These are phyloP conservation scores for Anacardium occidentale DNA, from an alignment of 345 rosid species.

Conservation along the genomic window DNA sequence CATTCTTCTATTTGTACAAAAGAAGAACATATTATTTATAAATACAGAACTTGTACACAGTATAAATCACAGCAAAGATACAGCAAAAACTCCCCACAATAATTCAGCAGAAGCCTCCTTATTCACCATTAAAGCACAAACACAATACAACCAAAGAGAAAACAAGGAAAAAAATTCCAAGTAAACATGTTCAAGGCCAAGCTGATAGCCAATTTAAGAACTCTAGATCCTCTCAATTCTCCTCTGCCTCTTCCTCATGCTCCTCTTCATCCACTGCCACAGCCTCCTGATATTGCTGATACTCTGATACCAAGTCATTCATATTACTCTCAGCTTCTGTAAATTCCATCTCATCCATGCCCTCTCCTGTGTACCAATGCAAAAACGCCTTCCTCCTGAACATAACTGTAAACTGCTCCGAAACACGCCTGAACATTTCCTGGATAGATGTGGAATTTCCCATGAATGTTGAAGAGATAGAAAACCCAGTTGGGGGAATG, in stretches of 20 bases:
- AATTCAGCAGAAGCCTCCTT: constrained; percentile 22
- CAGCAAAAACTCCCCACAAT: constrained; percentile 1
- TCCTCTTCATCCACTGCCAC: constrained; percentile 59
- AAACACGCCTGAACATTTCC: constrained; percentile 61
- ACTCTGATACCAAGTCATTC: constrained; percentile 89
- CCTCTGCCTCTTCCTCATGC: constrained; percentile 53
- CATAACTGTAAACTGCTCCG: constrained; percentile 61
- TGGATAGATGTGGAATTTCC: constrained; percentile 75
- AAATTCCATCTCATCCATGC: constrained; percentile 97
- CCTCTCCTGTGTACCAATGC: constrained; percentile 94
- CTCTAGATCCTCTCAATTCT: constrained; percentile 8
- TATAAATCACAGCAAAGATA: constrained; percentile 14
- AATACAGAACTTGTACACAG: constrained; percentile 2
- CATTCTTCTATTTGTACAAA: too few relatives aligned
- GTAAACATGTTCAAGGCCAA: background rate
- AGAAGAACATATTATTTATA: background rate
- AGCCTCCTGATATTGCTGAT: constrained; percentile 88
- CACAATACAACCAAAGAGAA: too few relatives aligned
- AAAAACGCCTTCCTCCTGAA: constrained; percentile 59
- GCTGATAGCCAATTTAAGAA: background rate
- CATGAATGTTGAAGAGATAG: constrained; percentile 76
- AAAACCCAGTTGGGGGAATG: constrained; percentile 66
- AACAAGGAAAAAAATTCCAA: background rate
- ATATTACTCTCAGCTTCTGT: constrained; percentile 91
- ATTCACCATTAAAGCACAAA: constrained; percentile 24